phyloP scores from a whole-genome alignment of 192 early-diverging fungal species.

The Geranomyces michiganensis region DNA sequence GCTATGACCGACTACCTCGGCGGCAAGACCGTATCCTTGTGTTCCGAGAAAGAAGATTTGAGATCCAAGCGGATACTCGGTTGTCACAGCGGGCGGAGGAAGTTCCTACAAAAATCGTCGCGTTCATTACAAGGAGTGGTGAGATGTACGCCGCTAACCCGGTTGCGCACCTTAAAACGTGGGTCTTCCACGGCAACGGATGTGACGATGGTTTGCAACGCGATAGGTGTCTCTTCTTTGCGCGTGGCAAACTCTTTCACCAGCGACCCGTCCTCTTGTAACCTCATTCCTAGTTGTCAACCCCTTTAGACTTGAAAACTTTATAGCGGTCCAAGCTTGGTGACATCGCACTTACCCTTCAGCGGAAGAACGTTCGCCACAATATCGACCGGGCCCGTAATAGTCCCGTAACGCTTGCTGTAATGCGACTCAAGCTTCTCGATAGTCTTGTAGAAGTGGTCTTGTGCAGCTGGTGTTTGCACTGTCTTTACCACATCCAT shows the following conservation, averaged over 20 bases:
- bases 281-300: conserved; percentile 39
- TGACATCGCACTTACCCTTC: conserved; percentile 44
- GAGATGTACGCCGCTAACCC: not conserved
- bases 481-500: conserved; percentile 39
- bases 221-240: conserved; percentile 42
- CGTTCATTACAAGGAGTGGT: not conserved
- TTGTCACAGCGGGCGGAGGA: conserved; percentile 63
- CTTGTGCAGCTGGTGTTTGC: conserved; percentile 47
- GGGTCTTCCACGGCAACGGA: conserved; percentile 66
- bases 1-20: conserved; percentile 65
- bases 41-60: conserved; percentile 82
- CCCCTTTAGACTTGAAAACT: no score
- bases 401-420: conserved; percentile 71
- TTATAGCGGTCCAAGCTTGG: not conserved
- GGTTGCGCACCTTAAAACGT: conserved; percentile 40
- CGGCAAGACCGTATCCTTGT: conserved; percentile 72
- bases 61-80: conserved; percentile 72
- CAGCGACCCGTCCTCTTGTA: conserved; percentile 69
- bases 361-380: conserved; percentile 61
- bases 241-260: conserved; percentile 70
- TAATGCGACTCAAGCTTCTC: conserved; percentile 65
- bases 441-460: conserved; percentile 59
- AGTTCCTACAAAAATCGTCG: conserved; percentile 57
- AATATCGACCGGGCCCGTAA: conserved; percentile 70
- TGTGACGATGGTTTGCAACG: conserved; percentile 66